Evolutionary conservation across 208 protist species (phyloP), one percentile per base, ranked within the genome.

Genomic region (Trypanosoma scelopori): DNA sequence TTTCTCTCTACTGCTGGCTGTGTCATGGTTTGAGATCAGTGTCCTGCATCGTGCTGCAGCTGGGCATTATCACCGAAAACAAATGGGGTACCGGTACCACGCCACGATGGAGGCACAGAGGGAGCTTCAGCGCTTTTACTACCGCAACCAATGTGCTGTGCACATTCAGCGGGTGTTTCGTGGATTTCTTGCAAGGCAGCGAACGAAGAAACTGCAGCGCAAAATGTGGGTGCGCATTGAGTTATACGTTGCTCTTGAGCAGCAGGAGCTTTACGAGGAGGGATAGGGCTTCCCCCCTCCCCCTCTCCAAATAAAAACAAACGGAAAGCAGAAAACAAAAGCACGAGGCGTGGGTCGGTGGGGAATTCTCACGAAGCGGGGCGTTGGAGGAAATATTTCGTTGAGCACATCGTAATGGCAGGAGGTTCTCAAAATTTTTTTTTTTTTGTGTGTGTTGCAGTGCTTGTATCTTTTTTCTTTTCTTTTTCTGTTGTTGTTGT

Each of bases 151-250:
- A 13, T 50, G 59, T 5, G 76, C 81, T 9, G 67, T 87, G 18
- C 52, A 69, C 9, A 69, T 87, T 59, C 81, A 83, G 55, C 60
- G 71, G 37, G 65, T 83, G n/a, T 64, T 77, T 52, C 69, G 81
- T 16, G 76, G 77, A 23, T 87, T 83, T 55, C 69, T 79, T 6
- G 74, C 71, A 5, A 68, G 81, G 3, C 81, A 87, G 55, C 55
- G 69, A 32, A 73, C 59, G 32, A 78, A 76, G 49, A 64, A 71
- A 13, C 30, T 75, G 30, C 74, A 87, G 71, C 69, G 81, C 5
- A 77, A 78, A 59, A 46, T 87, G 30, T 60, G 67, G 55, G 77
- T 76, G 9, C 64, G 74, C 20, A 30, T 83, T 4, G 81, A 87
- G 65, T 61, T 83, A n/a, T 69, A 71, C 15, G 74, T 73, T 18